Evolutionary conservation across 2,329 filamentous ascomycete species (phyloP), one percentile per base, ranked within the genome.

Genomic region (Fusarium cicatricum): DNA sequence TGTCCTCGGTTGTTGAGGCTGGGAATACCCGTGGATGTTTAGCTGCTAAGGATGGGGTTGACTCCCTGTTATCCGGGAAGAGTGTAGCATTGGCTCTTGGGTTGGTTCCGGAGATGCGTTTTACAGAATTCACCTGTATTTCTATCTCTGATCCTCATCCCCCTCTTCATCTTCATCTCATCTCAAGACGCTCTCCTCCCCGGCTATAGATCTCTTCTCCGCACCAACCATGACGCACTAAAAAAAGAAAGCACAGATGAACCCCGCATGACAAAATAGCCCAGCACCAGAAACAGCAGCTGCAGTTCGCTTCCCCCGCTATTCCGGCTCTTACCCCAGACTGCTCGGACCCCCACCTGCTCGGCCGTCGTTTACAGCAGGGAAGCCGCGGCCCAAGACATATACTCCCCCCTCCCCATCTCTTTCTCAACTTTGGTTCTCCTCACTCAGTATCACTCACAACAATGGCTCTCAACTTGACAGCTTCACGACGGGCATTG

Each of bases 391-490:
- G 64, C 62, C 52, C 64, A 64, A 37, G 36, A 48, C 55, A 36
- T 29, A 23, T 55, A 40, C 44, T 48, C 45, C 40, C 49, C 32
- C 52, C 39, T 38, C 43, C 32, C 29, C 42, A 48, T 41, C 42
- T 29, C 38, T 34, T 46, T 52, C 49, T 41, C 44, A 11, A 33
- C 32, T 51, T 31, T 26, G 37, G 33, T 48, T 46, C 46, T 52
- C 14, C 39, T 36, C 52, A 10, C 26, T 21, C 34, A 31, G 19
- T 46, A n/a, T 28, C 46, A 50, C 21, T 29, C 14, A 39, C 51
- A 64, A 74, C 70, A 58, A 90, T 91, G 88, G 84, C 87, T 49
- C 78, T 90, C 74, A 87, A 84, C 67, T 75, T 88, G 53, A 82
- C 85, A 74, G 79, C 81, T 64, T 85, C 87, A 50, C 80, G 85